Percentiles rank a stretch among this genome's conserved stretches.
phyloP scores from a whole-genome alignment of 2,329 filamentous ascomycete genomes.

The Coniochaeta sp. region DNA sequence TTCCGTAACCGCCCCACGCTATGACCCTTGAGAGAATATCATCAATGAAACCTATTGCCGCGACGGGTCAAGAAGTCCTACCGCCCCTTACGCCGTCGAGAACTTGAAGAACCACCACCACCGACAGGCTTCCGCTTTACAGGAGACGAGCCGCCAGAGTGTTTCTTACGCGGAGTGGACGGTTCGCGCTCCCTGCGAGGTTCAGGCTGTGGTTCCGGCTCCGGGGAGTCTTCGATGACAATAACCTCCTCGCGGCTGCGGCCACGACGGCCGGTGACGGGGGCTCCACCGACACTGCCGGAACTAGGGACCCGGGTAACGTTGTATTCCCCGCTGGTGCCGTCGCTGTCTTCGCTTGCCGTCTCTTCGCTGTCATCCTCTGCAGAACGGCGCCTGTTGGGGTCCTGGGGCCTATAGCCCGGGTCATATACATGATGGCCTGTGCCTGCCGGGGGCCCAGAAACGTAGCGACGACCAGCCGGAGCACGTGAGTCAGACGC shows the following conservation, averaged over 20 bases:
- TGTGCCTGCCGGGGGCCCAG: slow-evolving; percentile 23
- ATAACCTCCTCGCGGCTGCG: slow-evolving; percentile 30
- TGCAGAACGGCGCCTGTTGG: slow-evolving; percentile 5
- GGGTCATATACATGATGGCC: background rate
- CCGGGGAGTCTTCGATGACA: slow-evolving; percentile 25
- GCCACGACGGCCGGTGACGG: slow-evolving; percentile 1
- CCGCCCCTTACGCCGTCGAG: background rate
- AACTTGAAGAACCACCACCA: slow-evolving; percentile 10
- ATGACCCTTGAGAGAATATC: background rate
- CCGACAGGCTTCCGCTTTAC: slow-evolving; percentile 31
- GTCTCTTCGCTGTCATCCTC: slow-evolving; percentile 7
- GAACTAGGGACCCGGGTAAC: slow-evolving; percentile 2
- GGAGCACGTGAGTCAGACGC: slow-evolving; percentile 34
- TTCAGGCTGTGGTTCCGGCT: slow-evolving; percentile 12
- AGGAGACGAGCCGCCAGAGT: slow-evolving; percentile 24
- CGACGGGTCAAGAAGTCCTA: background rate
- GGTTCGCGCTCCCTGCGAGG: slow-evolving; percentile 18
- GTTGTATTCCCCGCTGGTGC: background rate
- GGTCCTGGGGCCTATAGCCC: background rate
- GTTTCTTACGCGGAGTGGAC: slow-evolving; percentile 29
- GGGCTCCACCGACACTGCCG: slow-evolving; percentile 5
- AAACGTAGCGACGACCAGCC: slow-evolving; percentile 27
- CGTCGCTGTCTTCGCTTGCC: slow-evolving; percentile 6
- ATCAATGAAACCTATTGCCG: background rate
- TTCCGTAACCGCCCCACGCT: background rate